phyloP scores from a whole-genome alignment of 23 red algal species.

The Agarophyton chilense region DNA sequence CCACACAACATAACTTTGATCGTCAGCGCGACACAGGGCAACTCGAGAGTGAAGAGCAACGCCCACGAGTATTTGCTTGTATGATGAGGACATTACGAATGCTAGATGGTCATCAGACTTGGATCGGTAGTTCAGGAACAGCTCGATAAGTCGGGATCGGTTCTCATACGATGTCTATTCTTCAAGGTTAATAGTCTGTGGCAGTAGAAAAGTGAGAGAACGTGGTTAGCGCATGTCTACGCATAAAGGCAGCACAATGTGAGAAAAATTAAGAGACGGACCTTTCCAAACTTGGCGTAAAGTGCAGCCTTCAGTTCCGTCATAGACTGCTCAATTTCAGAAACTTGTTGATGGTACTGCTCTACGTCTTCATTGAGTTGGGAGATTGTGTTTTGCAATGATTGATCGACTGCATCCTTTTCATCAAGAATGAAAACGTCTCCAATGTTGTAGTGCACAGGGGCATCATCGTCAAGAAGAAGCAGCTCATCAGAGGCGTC shows the following conservation, averaged over 20 bases:
- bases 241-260: not conserved
- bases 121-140: too few species aligned
- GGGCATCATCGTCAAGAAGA: constrained; percentile 62
- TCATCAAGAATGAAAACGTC: constrained; percentile 68
- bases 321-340: constrained; percentile 23
- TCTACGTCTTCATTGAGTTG: constrained; percentile 28
- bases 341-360: constrained; percentile 8
- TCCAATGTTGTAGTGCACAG: constrained; percentile 63
- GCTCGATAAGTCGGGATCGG: too few species aligned
- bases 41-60: too few species aligned
- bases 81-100: too few species aligned
- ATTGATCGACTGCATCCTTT: constrained; percentile 39
- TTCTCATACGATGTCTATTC: too few species aligned
- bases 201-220: not conserved
- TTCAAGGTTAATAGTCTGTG: constrained; percentile 71
- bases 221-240: not conserved
- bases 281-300: constrained; percentile 79
- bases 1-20: too few species aligned
- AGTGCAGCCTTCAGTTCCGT: constrained; percentile 45
- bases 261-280: constrained; percentile 7
- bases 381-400: constrained; percentile 24
- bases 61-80: too few species aligned
- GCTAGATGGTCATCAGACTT: too few species aligned
- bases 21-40: too few species aligned
- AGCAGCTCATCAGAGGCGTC: constrained; percentile 63